phyloP scores from a whole-genome alignment of 768 basidiomycete species.

The Floccularia luteovirens region DNA sequence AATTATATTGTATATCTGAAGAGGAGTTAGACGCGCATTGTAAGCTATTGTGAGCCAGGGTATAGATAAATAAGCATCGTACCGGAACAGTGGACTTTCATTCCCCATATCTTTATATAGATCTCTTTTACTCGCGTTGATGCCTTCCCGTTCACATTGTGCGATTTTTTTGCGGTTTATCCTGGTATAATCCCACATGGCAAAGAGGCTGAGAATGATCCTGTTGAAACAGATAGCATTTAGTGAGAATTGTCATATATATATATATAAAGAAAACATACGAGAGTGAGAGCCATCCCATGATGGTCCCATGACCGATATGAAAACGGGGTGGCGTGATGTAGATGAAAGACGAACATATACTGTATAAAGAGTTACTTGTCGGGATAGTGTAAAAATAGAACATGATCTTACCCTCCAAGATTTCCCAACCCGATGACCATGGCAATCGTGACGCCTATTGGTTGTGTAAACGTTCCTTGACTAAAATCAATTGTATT shows the following conservation, averaged over 20 bases:
- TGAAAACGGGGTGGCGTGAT: slow-evolving; percentile 26
- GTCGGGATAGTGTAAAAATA: background rate
- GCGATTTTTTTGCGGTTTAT: slow-evolving; percentile 43
- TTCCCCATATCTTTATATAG: slow-evolving; percentile 44
- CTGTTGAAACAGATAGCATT: slow-evolving; percentile 12
- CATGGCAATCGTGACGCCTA: slow-evolving; percentile 36
- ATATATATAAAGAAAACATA: slow-evolving; percentile 10
- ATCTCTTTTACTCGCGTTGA: slow-evolving; percentile 27
- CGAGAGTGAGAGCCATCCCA: slow-evolving; percentile 24
- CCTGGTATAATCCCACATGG: slow-evolving; percentile 41
- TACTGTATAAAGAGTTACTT: slow-evolving; percentile 22
- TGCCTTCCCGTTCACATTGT: slow-evolving; percentile 32
- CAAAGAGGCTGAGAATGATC: slow-evolving; percentile 27
- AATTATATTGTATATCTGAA: too few species aligned
- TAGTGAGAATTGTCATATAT: background rate
- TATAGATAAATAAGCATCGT: too few species aligned
- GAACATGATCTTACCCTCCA: slow-evolving; percentile 24
- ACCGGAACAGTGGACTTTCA: slow-evolving; percentile 51
- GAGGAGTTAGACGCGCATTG: too few species aligned
- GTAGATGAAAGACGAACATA: slow-evolving; percentile 32
- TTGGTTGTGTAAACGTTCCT: background rate
- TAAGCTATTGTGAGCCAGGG: too few species aligned
- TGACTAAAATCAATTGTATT: background rate
- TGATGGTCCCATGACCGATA: slow-evolving; percentile 25
- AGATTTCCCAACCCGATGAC: slow-evolving; percentile 49